Evolutionary conservation across 305 asterid genomes (phyloP).

Genomic region (Fraxinus ornus): DNA sequence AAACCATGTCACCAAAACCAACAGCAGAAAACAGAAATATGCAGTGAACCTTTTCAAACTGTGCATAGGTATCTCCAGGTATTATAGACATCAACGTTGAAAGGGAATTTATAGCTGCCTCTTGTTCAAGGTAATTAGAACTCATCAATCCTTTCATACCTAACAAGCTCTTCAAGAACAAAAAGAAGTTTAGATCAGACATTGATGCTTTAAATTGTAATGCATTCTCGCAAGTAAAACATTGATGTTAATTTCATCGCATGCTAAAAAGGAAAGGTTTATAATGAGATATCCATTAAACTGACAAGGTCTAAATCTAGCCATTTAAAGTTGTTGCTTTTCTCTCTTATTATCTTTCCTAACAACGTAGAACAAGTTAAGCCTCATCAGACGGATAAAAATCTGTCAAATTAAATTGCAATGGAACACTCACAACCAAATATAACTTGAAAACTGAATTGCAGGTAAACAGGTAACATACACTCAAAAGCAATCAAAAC

Average conservation of each 20-base stretch:
- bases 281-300: conserved; percentile 3
- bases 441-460: neutral
- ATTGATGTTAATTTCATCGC: conserved; percentile 10
- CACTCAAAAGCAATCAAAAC: neutral
- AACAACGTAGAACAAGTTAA: neutral
- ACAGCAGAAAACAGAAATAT: conserved; percentile 18
- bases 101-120: conserved; percentile 73
- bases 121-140: conserved; percentile 60
- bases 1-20: conserved; percentile 15
- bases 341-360: neutral
- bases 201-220: neutral
- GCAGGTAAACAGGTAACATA: neutral
- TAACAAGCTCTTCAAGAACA: conserved; percentile 60
- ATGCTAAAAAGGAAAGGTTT: conserved; percentile 14
- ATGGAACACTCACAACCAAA: neutral
- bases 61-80: conserved; percentile 83
- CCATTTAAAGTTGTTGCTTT: neutral
- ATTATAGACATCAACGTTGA: conserved; percentile 80
- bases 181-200: conserved; percentile 6
- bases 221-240: conserved; percentile 7
- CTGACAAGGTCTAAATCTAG: neutral
- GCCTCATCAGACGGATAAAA: neutral
- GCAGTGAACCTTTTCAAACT: conserved; percentile 73
- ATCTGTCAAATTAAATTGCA: neutral
- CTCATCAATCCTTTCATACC: conserved; percentile 79